Conservation (phyloP, 2,329 filamentous ascomycete genomes). For the Fusarium globosum region DNA sequence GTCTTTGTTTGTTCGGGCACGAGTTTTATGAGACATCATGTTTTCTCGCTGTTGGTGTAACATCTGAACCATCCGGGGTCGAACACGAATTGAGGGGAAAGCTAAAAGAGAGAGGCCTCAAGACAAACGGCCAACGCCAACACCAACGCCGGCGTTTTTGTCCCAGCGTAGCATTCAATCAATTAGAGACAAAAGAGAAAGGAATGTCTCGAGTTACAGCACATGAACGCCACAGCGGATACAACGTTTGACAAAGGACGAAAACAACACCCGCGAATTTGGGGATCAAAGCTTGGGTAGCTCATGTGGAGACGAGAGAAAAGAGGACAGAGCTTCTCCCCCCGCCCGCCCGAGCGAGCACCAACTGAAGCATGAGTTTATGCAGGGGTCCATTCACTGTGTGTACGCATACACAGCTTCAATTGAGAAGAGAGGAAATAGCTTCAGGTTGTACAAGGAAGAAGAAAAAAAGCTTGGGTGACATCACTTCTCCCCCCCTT, state of each 20-base stretch:
- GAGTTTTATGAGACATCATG: slow-evolving; percentile 31
- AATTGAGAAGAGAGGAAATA: slow-evolving; percentile 4
- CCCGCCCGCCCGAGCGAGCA: background rate
- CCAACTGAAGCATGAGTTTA: background rate
- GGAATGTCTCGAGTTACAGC: slow-evolving; percentile 1
- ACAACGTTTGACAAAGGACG: background rate
- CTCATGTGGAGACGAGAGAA: background rate
- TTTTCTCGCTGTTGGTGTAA: slow-evolving; percentile 18
- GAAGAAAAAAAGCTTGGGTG: slow-evolving; percentile 17
- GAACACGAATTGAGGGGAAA: slow-evolving; percentile 17
- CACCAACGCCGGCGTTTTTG: background rate
- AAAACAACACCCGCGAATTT: background rate
- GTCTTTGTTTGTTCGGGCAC: slow-evolving; percentile 1
- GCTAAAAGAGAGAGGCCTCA: slow-evolving; percentile 10
- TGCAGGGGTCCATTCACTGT: background rate
- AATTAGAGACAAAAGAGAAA: background rate
- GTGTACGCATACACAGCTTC: background rate
- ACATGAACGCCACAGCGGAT: slow-evolving; percentile 18
- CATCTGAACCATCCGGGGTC: slow-evolving; percentile 6
- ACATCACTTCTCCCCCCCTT: slow-evolving; percentile 26
- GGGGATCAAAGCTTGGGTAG: background rate
- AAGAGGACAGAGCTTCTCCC: background rate
- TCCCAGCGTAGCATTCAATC: background rate
- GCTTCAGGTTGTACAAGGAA: slow-evolving; percentile 1
- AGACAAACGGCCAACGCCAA: background rate